Percentiles rank a stretch among this genome's conserved stretches.
Evolutionary conservation across 176 grass and related monocot species (phyloP).

Genomic region (Oryza punctata): DNA sequence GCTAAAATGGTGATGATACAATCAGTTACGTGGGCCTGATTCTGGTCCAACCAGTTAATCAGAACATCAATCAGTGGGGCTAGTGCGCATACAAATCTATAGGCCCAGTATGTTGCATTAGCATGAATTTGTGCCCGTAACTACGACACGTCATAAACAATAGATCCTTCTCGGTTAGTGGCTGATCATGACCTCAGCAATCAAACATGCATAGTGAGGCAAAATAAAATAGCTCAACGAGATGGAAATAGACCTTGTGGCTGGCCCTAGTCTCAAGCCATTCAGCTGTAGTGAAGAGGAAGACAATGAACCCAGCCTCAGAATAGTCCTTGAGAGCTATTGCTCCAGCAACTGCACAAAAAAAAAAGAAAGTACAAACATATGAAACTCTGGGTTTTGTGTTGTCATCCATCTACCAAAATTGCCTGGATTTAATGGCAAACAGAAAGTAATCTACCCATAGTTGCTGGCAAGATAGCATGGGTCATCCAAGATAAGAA

Average conservation of each 20-base stretch:
- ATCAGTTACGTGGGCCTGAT: constrained; percentile 18
- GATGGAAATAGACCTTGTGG: constrained; percentile 58
- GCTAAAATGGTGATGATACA: constrained; percentile 22
- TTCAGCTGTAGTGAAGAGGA: constrained; percentile 89
- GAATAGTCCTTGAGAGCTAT: constrained; percentile 80
- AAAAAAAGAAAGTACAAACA: constrained; percentile 23
- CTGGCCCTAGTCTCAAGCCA: constrained; percentile 91
- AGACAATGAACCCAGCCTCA: constrained; percentile 89
- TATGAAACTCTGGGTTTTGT: constrained; percentile 17
- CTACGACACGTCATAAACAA: background rate
- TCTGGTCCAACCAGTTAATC: constrained; percentile 4
- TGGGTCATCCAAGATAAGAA: constrained; percentile 15
- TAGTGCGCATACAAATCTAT: constrained; percentile 31
- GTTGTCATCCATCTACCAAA: constrained; percentile 23
- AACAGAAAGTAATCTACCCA: background rate
- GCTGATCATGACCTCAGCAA: constrained; percentile 14
- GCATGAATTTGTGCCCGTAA: constrained; percentile 20
- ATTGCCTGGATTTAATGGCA: background rate
- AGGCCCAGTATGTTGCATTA: background rate
- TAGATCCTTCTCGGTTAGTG: constrained; percentile 34
- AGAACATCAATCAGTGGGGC: constrained; percentile 20
- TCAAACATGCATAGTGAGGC: background rate
- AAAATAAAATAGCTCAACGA: constrained; percentile 29
- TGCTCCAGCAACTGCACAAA: constrained; percentile 76
- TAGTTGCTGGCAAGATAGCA: constrained; percentile 10